Evolutionary conservation across 23 red algal genomes (phyloP), one percentile per base, ranked within the genome.

Genomic region (Gracilaria gracilis): DNA sequence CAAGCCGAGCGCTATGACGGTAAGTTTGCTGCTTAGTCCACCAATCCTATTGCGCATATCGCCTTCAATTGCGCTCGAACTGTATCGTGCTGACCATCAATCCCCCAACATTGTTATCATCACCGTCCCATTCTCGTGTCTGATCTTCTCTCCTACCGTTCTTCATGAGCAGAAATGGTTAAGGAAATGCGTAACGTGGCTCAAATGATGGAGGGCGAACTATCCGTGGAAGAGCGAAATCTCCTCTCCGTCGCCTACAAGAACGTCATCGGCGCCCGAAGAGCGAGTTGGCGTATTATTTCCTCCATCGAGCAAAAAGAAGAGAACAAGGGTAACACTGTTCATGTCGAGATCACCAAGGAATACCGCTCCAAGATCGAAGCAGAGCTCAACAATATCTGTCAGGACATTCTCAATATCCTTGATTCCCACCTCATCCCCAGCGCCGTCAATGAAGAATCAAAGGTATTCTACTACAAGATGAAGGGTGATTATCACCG

Each of bases 401-500:
- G 97, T 88, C 40, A 82, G 80, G 97, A 99, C 21, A 99, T 99
- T 79, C 89, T 99, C 35, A 81, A 82, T 37, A 81, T 96, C 44
- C 67, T 99, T 46, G 94, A 99, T 28, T 82, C 96, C 25, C 92
- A 99, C 69, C 87, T 99, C 62, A 99, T 99, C 55, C 94, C 97
- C 7, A 94, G 89, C 8, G 94, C 97, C 7, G 79, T 88, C n/a
- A 89, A 81, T 21, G 97, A 94, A 25, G 97, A 99, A 61, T 95
- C 91, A 16, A 99, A 99, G 78, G 93, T 95, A 23, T 96, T 95
- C 72, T 96, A 89, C 80, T 94, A 79, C 86, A 96, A 95, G 84
- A 99, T 96, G 97, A 93, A 96, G 69, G 97, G 97, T n/a, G 97
- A 99, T 66, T 99, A 99, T 66, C 84, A 96, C 72, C 97, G 97